Percentiles rank a stretch among this genome's conserved stretches.
phyloP scores from a whole-genome alignment of 129 eudicot species.

The Flaveria brownii region DNA sequence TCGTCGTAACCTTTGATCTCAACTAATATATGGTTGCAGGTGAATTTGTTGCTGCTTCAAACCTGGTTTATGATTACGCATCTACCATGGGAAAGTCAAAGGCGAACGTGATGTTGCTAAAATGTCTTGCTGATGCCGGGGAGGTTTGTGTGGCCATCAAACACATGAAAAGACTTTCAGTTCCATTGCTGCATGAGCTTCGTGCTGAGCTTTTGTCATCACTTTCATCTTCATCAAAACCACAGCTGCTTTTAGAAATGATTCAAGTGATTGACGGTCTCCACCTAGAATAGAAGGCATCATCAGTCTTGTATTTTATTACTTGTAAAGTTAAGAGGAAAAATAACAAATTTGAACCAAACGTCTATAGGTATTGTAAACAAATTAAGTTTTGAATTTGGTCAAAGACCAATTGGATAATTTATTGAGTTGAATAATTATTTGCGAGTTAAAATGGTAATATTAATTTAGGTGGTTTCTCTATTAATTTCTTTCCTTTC shows the following conservation, averaged over 20 bases:
- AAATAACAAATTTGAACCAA: background rate
- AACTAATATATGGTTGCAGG: constrained; percentile 46
- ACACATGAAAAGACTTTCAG: constrained; percentile 47
- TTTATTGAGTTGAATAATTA: too few relatives aligned
- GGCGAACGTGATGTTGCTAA: constrained; percentile 51
- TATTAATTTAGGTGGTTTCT: too few relatives aligned
- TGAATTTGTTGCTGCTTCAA: constrained; percentile 44
- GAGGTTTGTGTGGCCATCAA: constrained; percentile 48
- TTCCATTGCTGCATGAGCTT: constrained; percentile 44
- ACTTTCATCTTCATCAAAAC: constrained; percentile 51
- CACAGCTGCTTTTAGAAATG: constrained; percentile 37
- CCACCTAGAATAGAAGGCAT: background rate
- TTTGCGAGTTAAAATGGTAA: too few relatives aligned
- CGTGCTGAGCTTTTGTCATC: constrained; percentile 44
- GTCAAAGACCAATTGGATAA: too few relatives aligned
- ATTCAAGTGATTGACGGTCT: constrained; percentile 35
- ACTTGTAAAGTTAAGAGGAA: background rate
- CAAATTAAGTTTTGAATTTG: too few relatives aligned
- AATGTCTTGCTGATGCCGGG: constrained; percentile 48
- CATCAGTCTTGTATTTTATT: background rate
- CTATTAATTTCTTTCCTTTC: too few relatives aligned
- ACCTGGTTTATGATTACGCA: constrained; percentile 42
- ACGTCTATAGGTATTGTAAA: too few relatives aligned
- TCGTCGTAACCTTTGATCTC: background rate
- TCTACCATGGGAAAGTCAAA: constrained; percentile 33